phyloP scores from a whole-genome alignment of 495 filamentous ascomycete species.

The Xylaria bambusicola region DNA sequence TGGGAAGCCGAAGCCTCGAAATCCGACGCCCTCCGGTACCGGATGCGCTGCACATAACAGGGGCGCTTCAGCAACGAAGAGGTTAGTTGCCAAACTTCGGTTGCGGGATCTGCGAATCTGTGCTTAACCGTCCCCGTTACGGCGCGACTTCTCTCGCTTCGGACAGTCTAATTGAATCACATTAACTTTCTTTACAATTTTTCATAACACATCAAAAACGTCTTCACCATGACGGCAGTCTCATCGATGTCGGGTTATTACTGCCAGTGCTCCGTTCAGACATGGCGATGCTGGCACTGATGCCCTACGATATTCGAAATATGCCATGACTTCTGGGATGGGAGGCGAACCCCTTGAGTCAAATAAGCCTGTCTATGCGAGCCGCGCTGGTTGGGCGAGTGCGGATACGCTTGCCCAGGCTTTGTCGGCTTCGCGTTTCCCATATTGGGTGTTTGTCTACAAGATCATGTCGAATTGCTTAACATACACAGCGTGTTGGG shows the following conservation, averaged over 20 bases:
- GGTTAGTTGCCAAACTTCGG: conserved; percentile 19
- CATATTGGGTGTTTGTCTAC: neutral
- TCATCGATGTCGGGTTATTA: neutral
- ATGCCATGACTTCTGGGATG: too few relatives aligned
- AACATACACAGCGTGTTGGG: neutral
- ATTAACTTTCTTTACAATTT: neutral
- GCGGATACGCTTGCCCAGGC: neutral
- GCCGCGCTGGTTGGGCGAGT: too few relatives aligned
- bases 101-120: conserved; percentile 17
- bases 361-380: too few relatives aligned
- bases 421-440: too few relatives aligned
- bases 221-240: neutral
- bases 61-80: conserved; percentile 24
- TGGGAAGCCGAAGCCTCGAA: conserved; percentile 52
- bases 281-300: neutral
- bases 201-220: neutral
- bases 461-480: neutral
- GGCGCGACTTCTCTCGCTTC: neutral
- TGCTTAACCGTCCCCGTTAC: neutral
- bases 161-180: neutral
- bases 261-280: neutral
- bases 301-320: too few relatives aligned
- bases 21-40: conserved; percentile 45
- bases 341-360: too few relatives aligned
- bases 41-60: conserved; percentile 32